Evolutionary conservation across 2,329 filamentous ascomycete species (phyloP).

Genomic region (Diaporthe longicolla): DNA sequence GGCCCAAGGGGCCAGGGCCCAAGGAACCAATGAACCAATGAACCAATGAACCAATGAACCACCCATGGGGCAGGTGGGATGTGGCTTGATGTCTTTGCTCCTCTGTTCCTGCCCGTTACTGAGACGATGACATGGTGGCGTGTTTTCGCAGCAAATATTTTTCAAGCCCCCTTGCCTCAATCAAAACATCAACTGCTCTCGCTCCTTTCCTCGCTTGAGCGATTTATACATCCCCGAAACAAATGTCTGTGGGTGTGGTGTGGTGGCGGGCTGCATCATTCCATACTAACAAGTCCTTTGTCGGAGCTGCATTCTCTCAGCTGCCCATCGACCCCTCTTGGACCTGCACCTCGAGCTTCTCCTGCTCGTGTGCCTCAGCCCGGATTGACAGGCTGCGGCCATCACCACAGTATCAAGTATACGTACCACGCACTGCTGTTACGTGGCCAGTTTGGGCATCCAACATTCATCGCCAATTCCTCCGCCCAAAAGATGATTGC

Average conservation of each 20-base stretch:
- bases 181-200: slow-evolving; percentile 11
- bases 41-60: slow-evolving; percentile 29
- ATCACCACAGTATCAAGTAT: slow-evolving; percentile 1
- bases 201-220: slow-evolving; percentile 42
- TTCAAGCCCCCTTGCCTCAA: neutral
- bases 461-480: neutral
- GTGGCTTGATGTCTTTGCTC: slow-evolving; percentile 28
- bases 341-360: neutral
- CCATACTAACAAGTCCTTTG: slow-evolving; percentile 7
- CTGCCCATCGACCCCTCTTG: neutral
- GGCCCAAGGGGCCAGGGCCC: no score
- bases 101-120: neutral
- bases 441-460: slow-evolving; percentile 7
- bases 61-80: slow-evolving; percentile 28
- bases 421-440: neutral
- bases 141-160: slow-evolving; percentile 28
- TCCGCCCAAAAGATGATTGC: neutral
- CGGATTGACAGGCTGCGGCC: neutral
- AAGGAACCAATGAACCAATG: slow-evolving; percentile 26
- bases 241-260: slow-evolving; percentile 22
- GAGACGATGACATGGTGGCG: slow-evolving; percentile 36
- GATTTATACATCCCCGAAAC: slow-evolving; percentile 15
- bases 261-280: slow-evolving; percentile 24
- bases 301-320: slow-evolving; percentile 27
- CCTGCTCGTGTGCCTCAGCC: neutral